A percentile compares a stretch with the other conserved stretches of the same genome.
Evolutionary conservation across 495 filamentous ascomycete genomes (phyloP).

Genomic region (Aspergillus nidulans): DNA sequence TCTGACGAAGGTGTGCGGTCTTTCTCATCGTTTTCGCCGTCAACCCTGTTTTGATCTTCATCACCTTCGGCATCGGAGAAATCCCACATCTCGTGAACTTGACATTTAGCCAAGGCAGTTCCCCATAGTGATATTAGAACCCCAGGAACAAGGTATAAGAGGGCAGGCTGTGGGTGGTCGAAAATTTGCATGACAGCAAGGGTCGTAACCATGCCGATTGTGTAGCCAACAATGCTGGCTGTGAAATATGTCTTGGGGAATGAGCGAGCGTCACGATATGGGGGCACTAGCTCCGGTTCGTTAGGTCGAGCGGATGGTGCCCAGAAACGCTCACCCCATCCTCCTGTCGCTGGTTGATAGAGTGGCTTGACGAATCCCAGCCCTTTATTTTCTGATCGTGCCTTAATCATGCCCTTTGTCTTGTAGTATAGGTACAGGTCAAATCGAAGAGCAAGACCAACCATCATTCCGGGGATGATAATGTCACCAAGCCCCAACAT

Average conservation of each 20-base stretch:
- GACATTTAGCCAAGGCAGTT: slow-evolving; percentile 68
- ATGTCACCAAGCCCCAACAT: slow-evolving; percentile 95
- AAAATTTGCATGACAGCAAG: slow-evolving; percentile 71
- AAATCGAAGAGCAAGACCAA: slow-evolving; percentile 81
- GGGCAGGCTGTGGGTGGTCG: slow-evolving; percentile 81
- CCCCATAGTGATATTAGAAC: slow-evolving; percentile 73
- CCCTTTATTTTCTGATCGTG: slow-evolving; percentile 31
- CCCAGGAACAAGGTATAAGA: slow-evolving; percentile 88
- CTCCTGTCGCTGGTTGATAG: slow-evolving; percentile 56
- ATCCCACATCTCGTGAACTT: slow-evolving; percentile 68
- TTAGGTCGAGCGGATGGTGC: slow-evolving; percentile 32
- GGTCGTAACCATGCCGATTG: slow-evolving; percentile 73
- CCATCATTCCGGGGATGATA: slow-evolving; percentile 89
- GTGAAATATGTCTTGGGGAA: slow-evolving; percentile 91
- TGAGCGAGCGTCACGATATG: slow-evolving; percentile 36
- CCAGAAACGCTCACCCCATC: slow-evolving; percentile 90
- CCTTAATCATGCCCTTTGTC: slow-evolving; percentile 44
- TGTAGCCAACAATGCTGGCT: slow-evolving; percentile 72
- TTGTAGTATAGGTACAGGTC: slow-evolving; percentile 83
- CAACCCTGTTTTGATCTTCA: slow-evolving; percentile 9
- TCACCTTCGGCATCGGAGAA: slow-evolving; percentile 65
- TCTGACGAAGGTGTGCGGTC: slow-evolving; percentile 17
- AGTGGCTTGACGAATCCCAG: slow-evolving; percentile 46
- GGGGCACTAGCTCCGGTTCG: slow-evolving; percentile 31
- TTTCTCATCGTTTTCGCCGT: slow-evolving; percentile 21